Evolutionary conservation across 2,329 filamentous ascomycete genomes (phyloP).

Genomic region (Coniochaeta sp.): DNA sequence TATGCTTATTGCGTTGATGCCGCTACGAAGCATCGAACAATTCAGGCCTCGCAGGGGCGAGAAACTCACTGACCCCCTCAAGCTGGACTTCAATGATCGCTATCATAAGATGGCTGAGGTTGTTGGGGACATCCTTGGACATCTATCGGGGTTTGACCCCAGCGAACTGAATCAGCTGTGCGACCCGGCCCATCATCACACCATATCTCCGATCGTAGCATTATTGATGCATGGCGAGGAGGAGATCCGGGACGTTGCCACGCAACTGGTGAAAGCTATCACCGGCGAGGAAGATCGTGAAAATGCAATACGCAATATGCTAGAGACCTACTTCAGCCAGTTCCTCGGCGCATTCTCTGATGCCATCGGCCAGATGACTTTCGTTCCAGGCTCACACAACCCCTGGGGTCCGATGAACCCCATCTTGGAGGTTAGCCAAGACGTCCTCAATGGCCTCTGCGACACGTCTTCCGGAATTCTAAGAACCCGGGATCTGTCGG

Average conservation of each 20-base stretch:
- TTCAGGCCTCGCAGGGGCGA: constrained; percentile 50
- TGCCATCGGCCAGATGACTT: constrained; percentile 34
- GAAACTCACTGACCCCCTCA: constrained; percentile 31
- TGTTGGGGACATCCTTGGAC: constrained; percentile 68
- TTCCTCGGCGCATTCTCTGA: constrained; percentile 36
- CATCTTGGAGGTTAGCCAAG: constrained; percentile 48
- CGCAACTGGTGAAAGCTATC: constrained; percentile 76
- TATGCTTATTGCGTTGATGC: constrained; percentile 62
- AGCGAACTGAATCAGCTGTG: constrained; percentile 64
- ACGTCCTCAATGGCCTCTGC: constrained; percentile 48
- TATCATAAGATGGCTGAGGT: constrained; percentile 36
- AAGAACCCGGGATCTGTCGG: constrained; percentile 45
- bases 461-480: constrained; percentile 49
- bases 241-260: constrained; percentile 69
- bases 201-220: constrained; percentile 68
- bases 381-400: constrained; percentile 23
- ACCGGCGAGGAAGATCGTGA: constrained; percentile 55
- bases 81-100: constrained; percentile 67
- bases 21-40: constrained; percentile 68
- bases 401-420: constrained; percentile 52
- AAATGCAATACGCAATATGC: constrained; percentile 39
- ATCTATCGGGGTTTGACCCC: constrained; percentile 68
- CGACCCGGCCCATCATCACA: constrained; percentile 47
- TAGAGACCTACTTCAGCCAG: constrained; percentile 34
- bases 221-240: constrained; percentile 76